These are phyloP conservation scores for Colletotrichum simmondsii DNA, from an alignment of 2,329 filamentous ascomycete species.

Conservation along the genomic window DNA sequence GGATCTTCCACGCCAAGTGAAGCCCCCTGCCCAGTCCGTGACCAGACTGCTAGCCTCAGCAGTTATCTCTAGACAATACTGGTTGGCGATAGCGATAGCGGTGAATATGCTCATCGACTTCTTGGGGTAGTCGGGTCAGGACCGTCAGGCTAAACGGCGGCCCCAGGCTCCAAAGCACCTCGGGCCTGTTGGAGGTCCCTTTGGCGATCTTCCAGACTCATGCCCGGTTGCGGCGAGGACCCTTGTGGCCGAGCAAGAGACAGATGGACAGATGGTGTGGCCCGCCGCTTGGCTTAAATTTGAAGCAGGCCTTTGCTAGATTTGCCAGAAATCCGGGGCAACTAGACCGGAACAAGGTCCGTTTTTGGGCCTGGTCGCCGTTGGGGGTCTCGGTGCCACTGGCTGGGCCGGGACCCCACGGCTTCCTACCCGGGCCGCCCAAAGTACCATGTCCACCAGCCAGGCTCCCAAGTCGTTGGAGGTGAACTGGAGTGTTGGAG, in stretches of 20 bases:
- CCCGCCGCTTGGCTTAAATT: slow-evolving; percentile 28
- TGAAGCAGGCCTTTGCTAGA: slow-evolving; percentile 24
- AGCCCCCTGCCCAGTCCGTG: slow-evolving; percentile 22
- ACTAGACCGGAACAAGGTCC: slow-evolving; percentile 27
- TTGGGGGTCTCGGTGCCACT: slow-evolving; percentile 18
- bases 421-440: slow-evolving; percentile 34
- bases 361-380: slow-evolving; percentile 34
- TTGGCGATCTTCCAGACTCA: slow-evolving; percentile 33
- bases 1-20: slow-evolving; percentile 34
- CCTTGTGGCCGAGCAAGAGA: slow-evolving; percentile 28
- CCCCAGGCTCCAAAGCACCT: slow-evolving; percentile 11
- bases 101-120: slow-evolving; percentile 20
- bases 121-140: slow-evolving; percentile 9
- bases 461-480: slow-evolving; percentile 29
- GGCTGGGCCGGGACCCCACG: slow-evolving; percentile 33
- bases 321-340: slow-evolving; percentile 36
- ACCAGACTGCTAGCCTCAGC: slow-evolving; percentile 26
- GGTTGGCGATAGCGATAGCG: slow-evolving; percentile 25
- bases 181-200: slow-evolving; percentile 26
- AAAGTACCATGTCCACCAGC: slow-evolving; percentile 24
- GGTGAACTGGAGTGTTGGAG: slow-evolving; percentile 13
- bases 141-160: slow-evolving; percentile 22
- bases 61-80: neutral
- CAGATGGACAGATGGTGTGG: slow-evolving; percentile 18
- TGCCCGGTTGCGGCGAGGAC: slow-evolving; percentile 34